phyloP scores from a whole-genome alignment of 1,139 yeast genomes.

The Scheffersomyces titani region DNA sequence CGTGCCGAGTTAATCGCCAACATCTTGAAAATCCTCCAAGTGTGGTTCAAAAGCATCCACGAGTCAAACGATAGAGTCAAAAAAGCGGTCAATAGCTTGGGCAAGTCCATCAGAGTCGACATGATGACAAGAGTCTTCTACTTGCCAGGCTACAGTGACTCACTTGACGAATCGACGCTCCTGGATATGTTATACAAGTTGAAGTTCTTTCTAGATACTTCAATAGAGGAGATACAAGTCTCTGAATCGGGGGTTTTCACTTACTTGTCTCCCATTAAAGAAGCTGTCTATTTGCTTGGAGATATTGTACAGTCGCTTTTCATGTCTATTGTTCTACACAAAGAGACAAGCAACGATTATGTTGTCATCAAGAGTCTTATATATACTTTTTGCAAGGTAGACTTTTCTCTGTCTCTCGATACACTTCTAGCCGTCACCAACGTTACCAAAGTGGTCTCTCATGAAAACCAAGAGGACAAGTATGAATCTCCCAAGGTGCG shows the following conservation, averaged over 20 bases:
- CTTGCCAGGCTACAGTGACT: slow-evolving; percentile 14
- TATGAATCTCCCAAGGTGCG: slow-evolving; percentile 20
- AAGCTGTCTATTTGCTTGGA: slow-evolving; percentile 25
- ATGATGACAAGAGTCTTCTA: slow-evolving; percentile 16
- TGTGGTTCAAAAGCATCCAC: slow-evolving; percentile 23
- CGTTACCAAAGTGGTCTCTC: slow-evolving; percentile 9
- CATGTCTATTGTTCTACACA: slow-evolving; percentile 12
- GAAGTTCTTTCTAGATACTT: slow-evolving; percentile 21
- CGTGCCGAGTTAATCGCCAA: slow-evolving; percentile 28
- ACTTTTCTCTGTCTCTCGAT: slow-evolving; percentile 25
- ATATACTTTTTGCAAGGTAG: slow-evolving; percentile 21
- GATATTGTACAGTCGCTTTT: slow-evolving; percentile 25
- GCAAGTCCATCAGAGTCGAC: slow-evolving; percentile 7
- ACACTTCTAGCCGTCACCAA: slow-evolving; percentile 25
- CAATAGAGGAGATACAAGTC: slow-evolving; percentile 16
- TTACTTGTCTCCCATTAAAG: slow-evolving; percentile 26
- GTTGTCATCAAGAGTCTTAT: slow-evolving; percentile 21
- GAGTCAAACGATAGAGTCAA: slow-evolving; percentile 12
- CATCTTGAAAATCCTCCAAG: slow-evolving; percentile 23
- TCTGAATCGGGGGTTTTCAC: slow-evolving; percentile 16
- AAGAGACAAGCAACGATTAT: slow-evolving; percentile 16
- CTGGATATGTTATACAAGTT: slow-evolving; percentile 16
- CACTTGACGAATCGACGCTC: slow-evolving; percentile 16
- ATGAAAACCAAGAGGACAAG: not conserved
- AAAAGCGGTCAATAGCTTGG: slow-evolving; percentile 2